A percentile compares a stretch with the other conserved stretches of the same genome.
These are phyloP conservation scores for Polytrichum formosum DNA, from an alignment of 225 moss, liverwort and hornwort species.

Conservation along the genomic window DNA sequence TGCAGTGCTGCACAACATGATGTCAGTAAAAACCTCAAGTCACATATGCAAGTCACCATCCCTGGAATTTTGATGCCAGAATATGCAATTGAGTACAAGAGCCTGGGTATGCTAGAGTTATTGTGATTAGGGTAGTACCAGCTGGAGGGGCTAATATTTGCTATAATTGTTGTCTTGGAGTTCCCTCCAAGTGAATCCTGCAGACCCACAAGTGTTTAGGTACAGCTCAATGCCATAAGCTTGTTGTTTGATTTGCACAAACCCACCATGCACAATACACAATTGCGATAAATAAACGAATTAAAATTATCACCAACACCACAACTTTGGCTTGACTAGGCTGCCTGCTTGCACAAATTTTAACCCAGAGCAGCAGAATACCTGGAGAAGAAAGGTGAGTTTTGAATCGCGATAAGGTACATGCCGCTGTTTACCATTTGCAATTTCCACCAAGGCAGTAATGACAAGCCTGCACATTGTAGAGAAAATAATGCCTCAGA, in stretches of 20 bases:
- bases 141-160: conserved; percentile 36
- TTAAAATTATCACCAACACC: no score
- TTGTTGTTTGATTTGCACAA: no score
- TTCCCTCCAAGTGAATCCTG: conserved; percentile 44
- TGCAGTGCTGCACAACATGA: conserved; percentile 40
- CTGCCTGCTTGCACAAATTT: neutral
- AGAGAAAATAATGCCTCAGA: neutral
- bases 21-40: neutral
- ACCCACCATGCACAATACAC: no score
- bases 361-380: conserved; percentile 10
- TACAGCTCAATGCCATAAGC: neutral
- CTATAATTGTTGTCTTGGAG: conserved; percentile 35
- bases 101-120: neutral
- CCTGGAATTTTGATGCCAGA: neutral
- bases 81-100: no score
- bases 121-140: conserved; percentile 11
- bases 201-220: neutral
- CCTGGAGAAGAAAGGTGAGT: conserved; percentile 97
- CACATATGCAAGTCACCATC: neutral
- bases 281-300: no score
- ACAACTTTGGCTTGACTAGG: neutral
- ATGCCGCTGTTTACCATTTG: conserved; percentile 92
- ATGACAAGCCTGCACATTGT: conserved; percentile 68
- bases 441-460: conserved; percentile 92
- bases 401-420: conserved; percentile 97